Base-by-base conservation (phyloP, 2,329 filamentous ascomycete genomes). In the Penicillium sp. region DNA sequence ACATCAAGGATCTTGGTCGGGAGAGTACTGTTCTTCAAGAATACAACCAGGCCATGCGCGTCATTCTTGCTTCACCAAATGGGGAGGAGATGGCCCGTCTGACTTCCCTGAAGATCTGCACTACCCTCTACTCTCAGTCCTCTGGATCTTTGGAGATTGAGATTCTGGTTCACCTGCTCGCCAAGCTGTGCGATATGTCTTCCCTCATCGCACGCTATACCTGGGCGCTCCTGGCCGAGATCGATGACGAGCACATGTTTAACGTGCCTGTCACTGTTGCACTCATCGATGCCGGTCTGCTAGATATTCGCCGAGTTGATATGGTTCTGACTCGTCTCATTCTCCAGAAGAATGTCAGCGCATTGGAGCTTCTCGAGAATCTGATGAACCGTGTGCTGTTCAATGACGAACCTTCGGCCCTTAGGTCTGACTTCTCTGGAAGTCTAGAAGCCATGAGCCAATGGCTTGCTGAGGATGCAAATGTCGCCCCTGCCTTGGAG, bases 391-490 rank as follows among this genome's bases (percentile, higher is more conserved):
- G 92, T 46, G 86, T 93, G 0, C 80, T 97, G 8, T 84, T 96
- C 53, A 91, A 87, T 67, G 91, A 93, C 52, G 87, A 88, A 48
- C 91, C 92, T 0, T 85, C 89, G 42, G 90, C 90, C 1, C 81
- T 97, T 52, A 90, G 92, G 68, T 88, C 93, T 1, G 93, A 98
- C 77, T 96, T 97, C 71, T 88, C 92, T 6, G 85, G 87, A 63
- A 96, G 92, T 59, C 83, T 97, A 57, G 89, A 94, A 66, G 89
- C 88, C 51, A 88, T 95, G 43, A 93, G 90, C 79, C 81, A 86
- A 51, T 97, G 93, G 92, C 85, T 96, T 37, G 80, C 82, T 6
- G 90, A 93, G 65, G 89, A 96, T 16, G 84, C 89, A 1, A 82
- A 82, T 43, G 82, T 91, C 19, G 79, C 84, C 25, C 80, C 85